phyloP scores from a whole-genome alignment of 257 asterid species.

The Solanum piurae region DNA sequence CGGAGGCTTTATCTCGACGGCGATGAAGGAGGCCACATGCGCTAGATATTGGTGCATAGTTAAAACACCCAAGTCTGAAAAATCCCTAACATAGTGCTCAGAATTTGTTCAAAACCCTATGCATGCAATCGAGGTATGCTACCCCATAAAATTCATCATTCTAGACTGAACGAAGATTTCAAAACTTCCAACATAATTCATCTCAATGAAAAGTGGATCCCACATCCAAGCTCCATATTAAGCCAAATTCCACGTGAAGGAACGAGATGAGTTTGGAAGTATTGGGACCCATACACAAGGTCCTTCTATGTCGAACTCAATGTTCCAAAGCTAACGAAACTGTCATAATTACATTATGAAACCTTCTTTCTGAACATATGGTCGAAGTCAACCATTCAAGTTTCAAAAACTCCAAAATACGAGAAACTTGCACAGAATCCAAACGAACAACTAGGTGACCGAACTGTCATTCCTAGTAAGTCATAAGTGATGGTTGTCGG shows the following conservation, averaged over 20 bases:
- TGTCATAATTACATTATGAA: background rate
- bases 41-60: background rate
- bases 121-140: background rate
- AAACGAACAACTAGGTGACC: background rate
- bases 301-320: background rate
- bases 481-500: background rate
- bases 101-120: background rate
- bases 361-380: background rate
- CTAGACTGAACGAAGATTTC: too few species aligned
- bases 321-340: background rate
- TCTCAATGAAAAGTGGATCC: background rate
- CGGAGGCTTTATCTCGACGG: background rate
- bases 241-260: background rate
- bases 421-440: background rate
- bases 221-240: background rate
- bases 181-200: too few species aligned
- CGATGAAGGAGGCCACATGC: background rate
- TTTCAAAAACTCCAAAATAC: background rate
- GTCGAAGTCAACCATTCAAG: background rate
- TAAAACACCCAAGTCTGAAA: background rate
- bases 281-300: background rate
- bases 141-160: background rate
- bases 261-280: background rate
- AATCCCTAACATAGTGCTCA: background rate
- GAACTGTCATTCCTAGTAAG: background rate